Conservation (phyloP, 495 filamentous ascomycete genomes). For the Astrocystis sublimbata region DNA sequence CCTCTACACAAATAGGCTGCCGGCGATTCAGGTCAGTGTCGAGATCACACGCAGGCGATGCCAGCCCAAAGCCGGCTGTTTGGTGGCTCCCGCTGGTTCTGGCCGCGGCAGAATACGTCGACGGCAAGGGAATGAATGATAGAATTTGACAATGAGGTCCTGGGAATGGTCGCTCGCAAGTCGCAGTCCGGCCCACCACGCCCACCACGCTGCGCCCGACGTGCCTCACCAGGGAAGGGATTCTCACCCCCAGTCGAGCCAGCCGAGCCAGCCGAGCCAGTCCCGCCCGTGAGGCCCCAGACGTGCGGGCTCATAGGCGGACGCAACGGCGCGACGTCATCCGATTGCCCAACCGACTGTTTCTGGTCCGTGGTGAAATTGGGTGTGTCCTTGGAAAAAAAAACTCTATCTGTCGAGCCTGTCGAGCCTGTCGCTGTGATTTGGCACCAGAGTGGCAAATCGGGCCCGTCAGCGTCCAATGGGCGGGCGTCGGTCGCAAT, state of each 20-base stretch:
- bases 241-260: too few species aligned
- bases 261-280: too few species aligned
- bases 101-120: slow-evolving; percentile 12
- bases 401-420: too few species aligned
- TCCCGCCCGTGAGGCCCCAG: neutral
- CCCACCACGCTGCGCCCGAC: neutral
- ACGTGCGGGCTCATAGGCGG: slow-evolving; percentile 9
- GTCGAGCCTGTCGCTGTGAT: slow-evolving; percentile 8
- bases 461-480: slow-evolving; percentile 9
- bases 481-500: slow-evolving; percentile 2
- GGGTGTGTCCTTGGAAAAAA: slow-evolving; percentile 6
- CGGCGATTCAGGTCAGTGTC: neutral
- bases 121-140: too few species aligned
- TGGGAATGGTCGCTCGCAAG: too few species aligned
- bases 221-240: too few species aligned
- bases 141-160: too few species aligned
- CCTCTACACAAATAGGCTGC: neutral
- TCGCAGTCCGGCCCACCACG: too few species aligned
- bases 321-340: slow-evolving; percentile 21
- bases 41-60: slow-evolving; percentile 16
- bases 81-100: slow-evolving; percentile 14
- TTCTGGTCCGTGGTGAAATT: neutral
- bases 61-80: slow-evolving; percentile 4
- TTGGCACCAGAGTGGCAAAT: slow-evolving; percentile 22
- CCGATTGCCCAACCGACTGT: slow-evolving; percentile 21